A percentile compares a stretch with the other conserved stretches of the same genome.
Conservation (phyloP, 1,139 yeast species). For the Casaregolazyma suthepensis region DNA sequence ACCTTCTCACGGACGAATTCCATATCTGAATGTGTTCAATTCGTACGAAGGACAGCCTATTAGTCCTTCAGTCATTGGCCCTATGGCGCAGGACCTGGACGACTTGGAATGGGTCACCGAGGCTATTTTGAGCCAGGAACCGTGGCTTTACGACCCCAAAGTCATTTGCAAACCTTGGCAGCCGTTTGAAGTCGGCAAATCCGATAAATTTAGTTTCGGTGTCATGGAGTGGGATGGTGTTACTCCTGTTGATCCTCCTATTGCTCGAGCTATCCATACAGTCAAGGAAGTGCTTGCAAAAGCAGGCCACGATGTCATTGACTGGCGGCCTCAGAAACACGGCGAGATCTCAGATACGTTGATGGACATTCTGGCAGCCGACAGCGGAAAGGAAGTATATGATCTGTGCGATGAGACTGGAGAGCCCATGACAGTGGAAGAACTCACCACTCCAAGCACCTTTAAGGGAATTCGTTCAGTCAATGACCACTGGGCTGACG, state of each 20-base stretch:
- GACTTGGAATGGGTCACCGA: slow-evolving; percentile 45
- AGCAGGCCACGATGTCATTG: slow-evolving; percentile 39
- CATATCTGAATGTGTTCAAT: slow-evolving; percentile 34
- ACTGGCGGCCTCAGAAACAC: slow-evolving; percentile 36
- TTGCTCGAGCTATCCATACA: slow-evolving; percentile 31
- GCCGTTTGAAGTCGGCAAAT: slow-evolving; percentile 15
- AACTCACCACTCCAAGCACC: slow-evolving; percentile 13
- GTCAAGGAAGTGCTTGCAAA: slow-evolving; percentile 23
- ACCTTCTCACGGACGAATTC: slow-evolving; percentile 48
- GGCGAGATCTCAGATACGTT: slow-evolving; percentile 9
- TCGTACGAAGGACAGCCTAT: slow-evolving; percentile 44
- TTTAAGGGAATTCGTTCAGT: slow-evolving; percentile 28
- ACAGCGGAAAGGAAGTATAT: slow-evolving; percentile 30
- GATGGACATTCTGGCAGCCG: slow-evolving; percentile 14
- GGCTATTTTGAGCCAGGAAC: slow-evolving; percentile 42
- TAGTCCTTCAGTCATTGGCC: slow-evolving; percentile 38
- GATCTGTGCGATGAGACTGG: slow-evolving; percentile 31
- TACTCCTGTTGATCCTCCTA: slow-evolving; percentile 40
- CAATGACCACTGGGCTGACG: slow-evolving; percentile 41
- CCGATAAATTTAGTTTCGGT: slow-evolving; percentile 33
- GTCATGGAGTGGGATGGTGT: slow-evolving; percentile 29
- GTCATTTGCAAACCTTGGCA: slow-evolving; percentile 46
- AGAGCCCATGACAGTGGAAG: slow-evolving; percentile 39
- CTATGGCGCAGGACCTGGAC: slow-evolving; percentile 42
- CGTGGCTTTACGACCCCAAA: slow-evolving; percentile 51